phyloP scores from a whole-genome alignment of 345 rosid species.

The thale cress (Arabidopsis thaliana) region TAIR10.1 NC_003071.7:15487501-15488000 shows the following conservation, averaged over 20 bases:
- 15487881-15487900: conserved; percentile 41
- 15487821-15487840: conserved; percentile 39
- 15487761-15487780: background rate
- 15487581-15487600: background rate
- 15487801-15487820: background rate
- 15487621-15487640: background rate
- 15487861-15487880: conserved; percentile 31
- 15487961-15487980: background rate
- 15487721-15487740: background rate
- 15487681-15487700: conserved; percentile 2
- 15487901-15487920: conserved; percentile 27
- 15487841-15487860: conserved; percentile 34
- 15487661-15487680: background rate
- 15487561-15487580: background rate
- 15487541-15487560: conserved; percentile 25
- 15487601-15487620: background rate
- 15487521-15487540: conserved; percentile 4
- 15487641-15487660: background rate
- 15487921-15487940: conserved; percentile 18
- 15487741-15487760: background rate
- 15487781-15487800: conserved; percentile 1
- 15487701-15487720: background rate
- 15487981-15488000: conserved; percentile 14
- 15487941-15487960: conserved; percentile 28
- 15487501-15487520: background rate